These are phyloP conservation scores for Spiraea crenata DNA, from an alignment of 331 rosid genomes.

Conservation along the genomic window DNA sequence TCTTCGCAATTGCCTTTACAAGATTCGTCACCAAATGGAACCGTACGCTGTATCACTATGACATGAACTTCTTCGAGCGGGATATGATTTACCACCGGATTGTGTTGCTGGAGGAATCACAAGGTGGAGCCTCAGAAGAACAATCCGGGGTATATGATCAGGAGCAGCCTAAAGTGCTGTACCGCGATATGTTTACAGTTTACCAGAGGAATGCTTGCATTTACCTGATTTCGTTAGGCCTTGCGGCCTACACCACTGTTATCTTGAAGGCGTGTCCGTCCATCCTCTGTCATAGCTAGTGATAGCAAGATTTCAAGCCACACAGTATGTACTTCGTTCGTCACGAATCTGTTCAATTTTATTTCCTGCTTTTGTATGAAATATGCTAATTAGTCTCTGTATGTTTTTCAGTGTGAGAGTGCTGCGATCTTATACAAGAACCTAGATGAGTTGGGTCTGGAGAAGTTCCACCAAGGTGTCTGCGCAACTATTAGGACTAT, in stretches of 20 bases:
- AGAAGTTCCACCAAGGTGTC: too few species aligned
- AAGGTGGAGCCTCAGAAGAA: background rate
- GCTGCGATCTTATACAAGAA: too few species aligned
- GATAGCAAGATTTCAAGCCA: background rate
- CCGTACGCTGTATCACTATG: background rate
- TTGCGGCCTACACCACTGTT: background rate
- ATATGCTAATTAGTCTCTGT: too few species aligned
- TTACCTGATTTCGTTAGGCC: background rate
- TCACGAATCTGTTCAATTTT: too few species aligned
- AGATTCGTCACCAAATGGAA: background rate
- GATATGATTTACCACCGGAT: background rate
- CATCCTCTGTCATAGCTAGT: background rate
- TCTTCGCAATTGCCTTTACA: background rate
- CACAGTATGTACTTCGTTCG: too few species aligned
- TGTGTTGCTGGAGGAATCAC: too few species aligned
- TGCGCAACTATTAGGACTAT: too few species aligned
- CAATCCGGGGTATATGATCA: background rate
- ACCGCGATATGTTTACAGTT: background rate
- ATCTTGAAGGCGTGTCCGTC: background rate
- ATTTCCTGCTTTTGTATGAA: too few species aligned
- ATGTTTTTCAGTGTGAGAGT: too few species aligned
- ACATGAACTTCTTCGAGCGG: background rate
- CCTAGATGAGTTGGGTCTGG: too few species aligned
- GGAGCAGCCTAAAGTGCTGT: background rate
- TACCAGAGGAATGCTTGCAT: slow-evolving; percentile 1